Evolutionary conservation across 2,329 filamentous ascomycete species (phyloP), one percentile per base, ranked within the genome.

Genomic region (Fonsecaea pedrosoi): DNA sequence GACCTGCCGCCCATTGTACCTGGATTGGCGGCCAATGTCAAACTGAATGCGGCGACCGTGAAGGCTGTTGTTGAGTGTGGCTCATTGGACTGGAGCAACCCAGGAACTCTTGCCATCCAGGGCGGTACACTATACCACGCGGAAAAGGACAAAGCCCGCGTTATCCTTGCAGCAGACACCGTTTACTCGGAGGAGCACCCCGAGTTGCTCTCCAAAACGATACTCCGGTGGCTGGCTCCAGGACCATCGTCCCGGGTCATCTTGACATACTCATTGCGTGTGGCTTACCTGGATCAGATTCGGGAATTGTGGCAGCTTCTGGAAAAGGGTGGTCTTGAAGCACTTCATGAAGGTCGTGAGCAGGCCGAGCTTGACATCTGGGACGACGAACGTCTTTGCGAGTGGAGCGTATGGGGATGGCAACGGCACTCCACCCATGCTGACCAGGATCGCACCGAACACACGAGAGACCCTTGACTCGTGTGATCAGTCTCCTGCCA

Each of bases 1-100:
- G 95, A 98, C 76, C 81, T 98, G 21, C 89, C 91, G 0, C 84
- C 85, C n/a, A 97, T 98, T 73, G 85, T 94, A 58, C 83, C 89
- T 0, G 97, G 97, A 69, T 83, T 98, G 4, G 79, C 83, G 18
- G 83, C 86, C 71, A 99, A 98, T 73, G 85, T 89, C 1, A 80
- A 84, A 5, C 80, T 83, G 38, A 97, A 97, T 72, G 77, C 78
- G 1, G 89, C 89, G 0, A 81, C 77, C 1, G 81, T 89, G 30
- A 84, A 87, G 0, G 90, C 87, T 0, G 81, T 89, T 1, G 80
- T 98, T 60, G 91, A 92, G 35, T 97, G 93, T 92, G 81, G 80
- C n/a, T 72, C 73, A 1, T 72, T 82, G 13, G 79, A 82, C 70
- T 82, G 80, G 80, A 73, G 66, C 25, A 45, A 72, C 3, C 78